Evolutionary conservation across 2,329 filamentous ascomycete species (phyloP).

Genomic region (Cordyceps javanica): DNA sequence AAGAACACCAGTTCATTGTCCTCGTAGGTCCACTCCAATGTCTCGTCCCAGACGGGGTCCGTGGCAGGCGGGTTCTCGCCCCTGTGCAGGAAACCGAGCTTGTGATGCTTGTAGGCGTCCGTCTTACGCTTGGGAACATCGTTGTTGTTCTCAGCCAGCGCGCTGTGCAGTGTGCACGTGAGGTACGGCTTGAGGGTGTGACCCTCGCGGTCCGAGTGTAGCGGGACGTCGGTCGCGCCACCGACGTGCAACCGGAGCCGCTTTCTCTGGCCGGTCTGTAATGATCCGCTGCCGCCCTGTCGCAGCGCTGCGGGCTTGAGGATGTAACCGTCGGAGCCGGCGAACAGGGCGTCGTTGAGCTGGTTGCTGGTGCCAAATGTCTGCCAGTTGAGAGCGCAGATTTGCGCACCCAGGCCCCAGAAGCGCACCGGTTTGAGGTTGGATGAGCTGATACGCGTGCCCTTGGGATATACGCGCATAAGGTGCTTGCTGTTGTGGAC

Average conservation of each 20-base stretch:
- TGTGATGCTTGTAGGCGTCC: conserved; percentile 52
- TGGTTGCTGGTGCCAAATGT: conserved; percentile 61
- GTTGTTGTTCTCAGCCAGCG: conserved; percentile 38
- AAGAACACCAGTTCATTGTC: conserved; percentile 61
- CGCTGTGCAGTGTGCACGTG: conserved; percentile 58
- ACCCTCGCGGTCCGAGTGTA: conserved; percentile 43
- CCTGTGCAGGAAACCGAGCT: conserved; percentile 47
- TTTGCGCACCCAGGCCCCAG: conserved; percentile 62
- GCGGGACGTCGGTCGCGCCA: conserved; percentile 55
- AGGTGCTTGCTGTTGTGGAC: conserved; percentile 57
- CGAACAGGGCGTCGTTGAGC: conserved; percentile 62
- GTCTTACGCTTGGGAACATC: conserved; percentile 56
- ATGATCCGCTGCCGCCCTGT: conserved; percentile 44
- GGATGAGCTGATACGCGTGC: conserved; percentile 59
- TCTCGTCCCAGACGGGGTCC: conserved; percentile 61
- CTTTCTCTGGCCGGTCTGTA: conserved; percentile 40
- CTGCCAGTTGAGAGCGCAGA: conserved; percentile 66
- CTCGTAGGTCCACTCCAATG: conserved; percentile 61
- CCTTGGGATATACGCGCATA: conserved; percentile 67
- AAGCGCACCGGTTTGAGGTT: conserved; percentile 59
- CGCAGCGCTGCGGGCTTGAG: conserved; percentile 58
- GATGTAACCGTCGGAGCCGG: conserved; percentile 58
- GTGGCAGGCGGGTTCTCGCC: conserved; percentile 52
- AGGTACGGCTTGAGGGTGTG: conserved; percentile 57
- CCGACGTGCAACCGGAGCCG: conserved; percentile 52